A percentile compares a stretch with the other conserved stretches of the same genome.
Evolutionary conservation across 2,329 filamentous ascomycete genomes (phyloP).

Genomic region (Diplodia mutila): DNA sequence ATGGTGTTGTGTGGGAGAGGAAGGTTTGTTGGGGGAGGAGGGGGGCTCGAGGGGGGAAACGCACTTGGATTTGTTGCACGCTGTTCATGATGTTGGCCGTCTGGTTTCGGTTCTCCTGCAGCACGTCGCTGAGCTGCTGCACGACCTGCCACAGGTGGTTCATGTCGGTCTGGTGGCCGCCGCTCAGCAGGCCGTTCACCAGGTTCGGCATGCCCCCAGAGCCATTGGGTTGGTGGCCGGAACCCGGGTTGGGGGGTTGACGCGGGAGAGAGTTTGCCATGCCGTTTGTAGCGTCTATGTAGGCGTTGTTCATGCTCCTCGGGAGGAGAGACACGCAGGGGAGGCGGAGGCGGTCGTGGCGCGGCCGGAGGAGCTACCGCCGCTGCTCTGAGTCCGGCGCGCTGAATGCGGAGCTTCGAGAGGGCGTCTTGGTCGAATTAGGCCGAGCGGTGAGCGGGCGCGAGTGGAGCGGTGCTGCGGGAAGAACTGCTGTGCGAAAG

Average conservation of each 20-base stretch:
- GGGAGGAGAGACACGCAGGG: not conserved
- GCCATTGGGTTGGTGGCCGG: constrained; percentile 36
- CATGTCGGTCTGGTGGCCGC: constrained; percentile 49
- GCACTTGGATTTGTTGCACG: constrained; percentile 36
- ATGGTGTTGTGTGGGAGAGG: not conserved
- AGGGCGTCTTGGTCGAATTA: not conserved
- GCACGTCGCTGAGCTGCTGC: constrained; percentile 44
- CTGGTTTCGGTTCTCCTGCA: constrained; percentile 46
- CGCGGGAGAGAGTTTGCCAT: constrained; percentile 35
- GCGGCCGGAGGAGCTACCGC: not conserved
- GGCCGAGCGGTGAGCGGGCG: not conserved
- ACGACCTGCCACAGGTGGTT: constrained; percentile 48
- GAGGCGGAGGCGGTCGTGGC: not conserved
- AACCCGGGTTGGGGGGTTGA: constrained; percentile 38
- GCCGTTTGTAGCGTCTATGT: constrained; percentile 31
- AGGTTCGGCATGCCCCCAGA: constrained; percentile 41
- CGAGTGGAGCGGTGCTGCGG: too few species aligned
- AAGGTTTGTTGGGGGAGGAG: not conserved
- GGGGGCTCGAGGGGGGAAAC: not conserved
- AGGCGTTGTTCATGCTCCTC: constrained; percentile 22
- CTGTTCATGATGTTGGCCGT: constrained; percentile 44
- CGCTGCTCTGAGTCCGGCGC: not conserved
- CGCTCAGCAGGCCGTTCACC: constrained; percentile 44
- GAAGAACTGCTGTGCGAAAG: not conserved
- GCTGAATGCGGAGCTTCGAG: constrained; percentile 1